Evolutionary conservation across 805 yeast genomes (phyloP), one percentile per base, ranked within the genome.

Genomic region (Spathaspora hagerdaliae): DNA sequence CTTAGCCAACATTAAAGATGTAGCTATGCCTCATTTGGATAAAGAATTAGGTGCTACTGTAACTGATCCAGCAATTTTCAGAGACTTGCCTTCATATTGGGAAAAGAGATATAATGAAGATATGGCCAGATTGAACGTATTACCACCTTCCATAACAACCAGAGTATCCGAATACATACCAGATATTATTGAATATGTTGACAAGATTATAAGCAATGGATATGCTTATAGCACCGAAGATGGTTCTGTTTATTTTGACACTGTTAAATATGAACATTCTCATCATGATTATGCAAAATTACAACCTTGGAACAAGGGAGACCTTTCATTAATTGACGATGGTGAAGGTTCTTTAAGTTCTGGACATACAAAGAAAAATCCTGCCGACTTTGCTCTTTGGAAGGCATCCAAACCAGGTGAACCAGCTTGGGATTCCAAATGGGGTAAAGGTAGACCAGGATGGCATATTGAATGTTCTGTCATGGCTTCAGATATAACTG

Each of bases 381-480:
- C 85, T 2, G 85, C 87, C 19, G 99, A 94, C 65, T 94, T 94
- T 67, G 99, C 99, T 1, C 75, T 94, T 32, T 94, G 99, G 99
- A 94, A 94, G 63, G 81, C 91, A 0, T 86, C 96, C 7, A 94
- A 94, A 63, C 92, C 96, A 7, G 99, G 99, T 56, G 99, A 94
- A 69, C 99, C 99, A 24, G 78, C 82, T 40, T 94, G 98, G 98
- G 79, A 75, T 6, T 88, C 97, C 2, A 91, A 92, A 27, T 94
- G 98, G 98, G 99, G 99, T 26, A 74, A 74, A 48, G 99, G 99
- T 43, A 84, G 99, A 64, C 99, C 99, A 11, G 99, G 99, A 4
- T 94, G 99, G 99, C 99, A 94, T 64, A 94, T 94, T 64, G 99
- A 94, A 69, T 94, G 99, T 77, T 90, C 97, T 7, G 99, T 94